phyloP scores from a whole-genome alignment of 2,329 filamentous ascomycete species.

The Colletotrichum nymphaeae region DNA sequence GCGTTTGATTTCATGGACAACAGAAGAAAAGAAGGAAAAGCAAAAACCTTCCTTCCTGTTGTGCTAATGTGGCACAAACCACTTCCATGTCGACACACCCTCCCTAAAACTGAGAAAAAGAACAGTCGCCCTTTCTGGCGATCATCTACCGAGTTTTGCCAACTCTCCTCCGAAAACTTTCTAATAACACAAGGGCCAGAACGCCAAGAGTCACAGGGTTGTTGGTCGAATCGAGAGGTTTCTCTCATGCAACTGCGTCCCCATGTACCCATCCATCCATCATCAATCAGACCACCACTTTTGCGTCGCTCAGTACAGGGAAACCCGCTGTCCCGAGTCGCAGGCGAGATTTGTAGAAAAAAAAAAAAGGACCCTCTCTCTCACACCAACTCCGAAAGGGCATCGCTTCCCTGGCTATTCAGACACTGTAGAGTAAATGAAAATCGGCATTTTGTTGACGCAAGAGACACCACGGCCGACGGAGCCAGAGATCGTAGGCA shows the following conservation, averaged over 20 bases:
- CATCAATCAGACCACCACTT: conserved; percentile 12
- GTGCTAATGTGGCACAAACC: background rate
- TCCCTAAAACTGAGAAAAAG: background rate
- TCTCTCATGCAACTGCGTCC: background rate
- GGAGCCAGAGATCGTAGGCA: background rate
- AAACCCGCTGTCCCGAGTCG: background rate
- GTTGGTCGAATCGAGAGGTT: background rate
- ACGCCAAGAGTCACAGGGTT: conserved; percentile 14
- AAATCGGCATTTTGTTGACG: conserved; percentile 1
- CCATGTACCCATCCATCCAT: conserved; percentile 12
- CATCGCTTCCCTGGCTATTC: conserved; percentile 19
- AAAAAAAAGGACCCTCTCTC: background rate
- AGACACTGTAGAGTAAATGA: conserved; percentile 16
- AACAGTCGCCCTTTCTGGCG: conserved; percentile 1
- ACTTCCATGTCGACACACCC: background rate
- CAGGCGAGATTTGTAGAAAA: conserved; percentile 3
- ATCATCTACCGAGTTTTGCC: conserved; percentile 27
- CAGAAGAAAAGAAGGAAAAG: background rate
- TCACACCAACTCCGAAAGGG: conserved; percentile 31
- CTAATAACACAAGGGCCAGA: conserved; percentile 34
- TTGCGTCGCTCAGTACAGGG: background rate
- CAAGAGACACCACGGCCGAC: background rate
- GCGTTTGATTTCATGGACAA: background rate
- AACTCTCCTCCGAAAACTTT: conserved; percentile 6
- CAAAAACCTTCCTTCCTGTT: background rate